phyloP scores from a whole-genome alignment of 345 rosid species.

The Eucalyptus fibrosa region DNA sequence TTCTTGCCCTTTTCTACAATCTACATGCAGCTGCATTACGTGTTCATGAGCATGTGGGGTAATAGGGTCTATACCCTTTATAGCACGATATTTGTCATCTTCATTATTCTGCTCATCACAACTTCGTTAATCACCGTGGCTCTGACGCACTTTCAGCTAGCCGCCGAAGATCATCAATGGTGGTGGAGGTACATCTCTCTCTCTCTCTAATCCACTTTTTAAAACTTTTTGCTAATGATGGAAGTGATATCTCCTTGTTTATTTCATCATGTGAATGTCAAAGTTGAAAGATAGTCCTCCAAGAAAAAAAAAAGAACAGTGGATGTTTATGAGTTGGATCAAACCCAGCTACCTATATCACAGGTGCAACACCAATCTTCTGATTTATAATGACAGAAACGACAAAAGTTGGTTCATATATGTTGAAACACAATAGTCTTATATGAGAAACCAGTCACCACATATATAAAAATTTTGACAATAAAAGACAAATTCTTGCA shows the following conservation, averaged over 20 bases:
- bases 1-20: not conserved
- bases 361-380: not conserved
- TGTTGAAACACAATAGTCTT: not conserved
- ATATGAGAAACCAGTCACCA: not conserved
- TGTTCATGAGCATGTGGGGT: not conserved
- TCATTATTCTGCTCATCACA: slow-evolving; percentile 20
- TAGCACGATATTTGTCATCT: not conserved
- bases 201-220: not conserved
- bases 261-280: not conserved
- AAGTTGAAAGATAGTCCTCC: not conserved
- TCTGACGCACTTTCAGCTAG: slow-evolving; percentile 87
- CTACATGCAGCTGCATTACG: not conserved
- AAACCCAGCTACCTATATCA: not conserved
- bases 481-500: not conserved
- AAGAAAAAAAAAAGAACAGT: not conserved
- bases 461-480: not conserved
- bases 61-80: not conserved
- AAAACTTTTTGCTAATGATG: not conserved
- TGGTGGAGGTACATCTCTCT: slow-evolving; percentile 69
- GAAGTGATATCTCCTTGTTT: not conserved
- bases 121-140: slow-evolving; percentile 82
- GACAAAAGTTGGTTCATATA: not conserved
- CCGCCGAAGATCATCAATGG: slow-evolving; percentile 90
- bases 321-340: not conserved
- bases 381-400: not conserved